Conservation (phyloP, 2,329 filamentous ascomycete species). For the Didymellaceae sp. region DNA sequence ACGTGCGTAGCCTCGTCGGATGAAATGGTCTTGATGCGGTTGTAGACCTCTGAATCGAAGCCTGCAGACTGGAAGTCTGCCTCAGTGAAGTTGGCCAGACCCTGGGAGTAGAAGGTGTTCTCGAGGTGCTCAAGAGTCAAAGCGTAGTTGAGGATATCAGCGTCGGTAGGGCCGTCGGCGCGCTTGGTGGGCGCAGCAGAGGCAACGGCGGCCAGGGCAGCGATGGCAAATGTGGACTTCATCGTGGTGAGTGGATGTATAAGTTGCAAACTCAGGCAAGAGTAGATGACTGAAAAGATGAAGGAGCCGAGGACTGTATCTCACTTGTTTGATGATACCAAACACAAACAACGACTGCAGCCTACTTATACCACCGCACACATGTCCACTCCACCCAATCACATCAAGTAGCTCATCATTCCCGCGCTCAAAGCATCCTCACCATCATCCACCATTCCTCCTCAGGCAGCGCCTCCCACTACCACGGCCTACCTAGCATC, state of each 20-base stretch:
- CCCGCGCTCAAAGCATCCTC: neutral
- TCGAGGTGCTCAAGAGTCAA: constrained; percentile 59
- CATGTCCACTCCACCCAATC: neutral
- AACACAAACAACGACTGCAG: neutral
- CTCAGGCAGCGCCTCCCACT: constrained; percentile 7
- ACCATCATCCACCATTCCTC: constrained; percentile 10
- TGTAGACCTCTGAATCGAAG: constrained; percentile 59
- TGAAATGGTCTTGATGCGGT: constrained; percentile 63
- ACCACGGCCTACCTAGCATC: constrained; percentile 7
- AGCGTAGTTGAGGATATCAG: constrained; percentile 52
- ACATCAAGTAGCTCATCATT: neutral
- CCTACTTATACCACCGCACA: constrained; percentile 13
- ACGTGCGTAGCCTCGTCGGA: constrained; percentile 67
- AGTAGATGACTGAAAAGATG: constrained; percentile 1
- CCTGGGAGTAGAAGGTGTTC: constrained; percentile 67
- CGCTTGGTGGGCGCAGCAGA: constrained; percentile 37
- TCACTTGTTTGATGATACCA: constrained; percentile 3
- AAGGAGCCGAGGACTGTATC: too few species aligned
- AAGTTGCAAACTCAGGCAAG: neutral
- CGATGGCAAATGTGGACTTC: constrained; percentile 14
- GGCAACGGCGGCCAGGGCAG: constrained; percentile 14
- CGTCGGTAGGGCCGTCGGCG: constrained; percentile 28
- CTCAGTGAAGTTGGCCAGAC: constrained; percentile 61
- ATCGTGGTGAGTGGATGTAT: neutral
- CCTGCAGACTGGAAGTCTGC: constrained; percentile 34